A percentile compares a stretch with the other conserved stretches of the same genome.
Evolutionary conservation across 345 rosid species (phyloP).

Genomic region (Noccaea caerulescens): DNA sequence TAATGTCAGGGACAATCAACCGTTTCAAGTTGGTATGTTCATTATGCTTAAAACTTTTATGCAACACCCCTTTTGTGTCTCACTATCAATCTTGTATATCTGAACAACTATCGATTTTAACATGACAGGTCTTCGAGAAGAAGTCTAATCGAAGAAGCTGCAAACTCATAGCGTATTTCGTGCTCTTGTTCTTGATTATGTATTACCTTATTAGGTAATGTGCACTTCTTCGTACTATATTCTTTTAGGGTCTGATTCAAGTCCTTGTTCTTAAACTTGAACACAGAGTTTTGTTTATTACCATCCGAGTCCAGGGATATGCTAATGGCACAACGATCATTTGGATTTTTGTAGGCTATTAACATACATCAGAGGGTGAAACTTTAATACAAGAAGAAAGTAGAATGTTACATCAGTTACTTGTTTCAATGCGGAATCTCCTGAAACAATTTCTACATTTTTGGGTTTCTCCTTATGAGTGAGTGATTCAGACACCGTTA

Average conservation of each 20-base stretch:
- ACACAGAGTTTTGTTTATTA: background rate
- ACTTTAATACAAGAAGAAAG: constrained; percentile 6
- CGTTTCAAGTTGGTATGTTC: constrained; percentile 73
- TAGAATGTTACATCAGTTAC: constrained; percentile 10
- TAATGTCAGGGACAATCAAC: constrained; percentile 88
- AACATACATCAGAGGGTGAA: constrained; percentile 39
- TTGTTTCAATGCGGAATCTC: background rate
- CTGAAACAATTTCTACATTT: background rate
- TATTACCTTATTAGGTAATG: constrained; percentile 63
- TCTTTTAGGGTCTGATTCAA: background rate
- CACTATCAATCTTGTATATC: constrained; percentile 5
- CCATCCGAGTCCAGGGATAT: background rate
- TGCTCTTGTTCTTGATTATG: constrained; percentile 57
- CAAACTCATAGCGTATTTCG: constrained; percentile 61
- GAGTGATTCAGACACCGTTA: constrained; percentile 27
- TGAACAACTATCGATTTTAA: constrained; percentile 19
- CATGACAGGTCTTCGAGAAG: constrained; percentile 76
- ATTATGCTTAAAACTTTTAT: background rate
- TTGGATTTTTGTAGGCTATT: constrained; percentile 35
- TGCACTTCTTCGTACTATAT: too few relatives aligned
- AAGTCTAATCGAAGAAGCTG: constrained; percentile 72
- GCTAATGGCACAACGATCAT: constrained; percentile 20
- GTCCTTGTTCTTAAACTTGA: background rate
- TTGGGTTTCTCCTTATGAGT: constrained; percentile 32
- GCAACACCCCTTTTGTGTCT: too few relatives aligned